These are phyloP conservation scores for Neurospora sp. DNA, from an alignment of 495 filamentous ascomycete genomes.

Conservation along the genomic window DNA sequence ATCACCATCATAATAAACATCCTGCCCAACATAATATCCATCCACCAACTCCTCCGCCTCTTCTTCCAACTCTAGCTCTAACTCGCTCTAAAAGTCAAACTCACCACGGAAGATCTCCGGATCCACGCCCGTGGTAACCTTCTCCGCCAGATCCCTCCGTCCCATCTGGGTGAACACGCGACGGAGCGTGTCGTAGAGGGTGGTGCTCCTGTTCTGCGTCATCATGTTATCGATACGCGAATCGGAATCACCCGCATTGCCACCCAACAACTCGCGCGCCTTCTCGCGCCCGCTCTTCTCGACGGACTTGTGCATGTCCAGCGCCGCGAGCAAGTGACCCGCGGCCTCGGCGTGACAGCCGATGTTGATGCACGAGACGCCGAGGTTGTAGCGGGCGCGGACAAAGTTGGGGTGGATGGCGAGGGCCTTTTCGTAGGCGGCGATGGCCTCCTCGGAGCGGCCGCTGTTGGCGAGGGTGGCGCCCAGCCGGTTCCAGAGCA, in stretches of 20 bases:
- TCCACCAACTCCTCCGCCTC: neutral
- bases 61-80: neutral
- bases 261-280: constrained; percentile 70
- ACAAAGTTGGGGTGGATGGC: constrained; percentile 90
- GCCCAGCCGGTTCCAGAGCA: constrained; percentile 96
- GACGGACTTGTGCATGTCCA: constrained; percentile 94
- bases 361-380: constrained; percentile 95
- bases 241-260: constrained; percentile 43
- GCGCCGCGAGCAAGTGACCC: constrained; percentile 82
- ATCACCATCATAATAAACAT: neutral
- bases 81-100: constrained; percentile 37
- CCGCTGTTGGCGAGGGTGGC: constrained; percentile 93
- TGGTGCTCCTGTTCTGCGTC: constrained; percentile 89
- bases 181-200: constrained; percentile 84
- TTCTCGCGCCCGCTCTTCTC: constrained; percentile 76
- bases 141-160: constrained; percentile 73
- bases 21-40: neutral
- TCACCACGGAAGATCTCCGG: constrained; percentile 71
- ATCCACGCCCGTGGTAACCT: constrained; percentile 82
- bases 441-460: constrained; percentile 87
- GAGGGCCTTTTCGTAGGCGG: constrained; percentile 88
- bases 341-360: constrained; percentile 89
- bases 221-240: constrained; percentile 70
- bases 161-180: constrained; percentile 94
- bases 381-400: constrained; percentile 91